Base-by-base conservation (phyloP, 1,284 basidiomycete species). In the Gomphus bonarii region DNA sequence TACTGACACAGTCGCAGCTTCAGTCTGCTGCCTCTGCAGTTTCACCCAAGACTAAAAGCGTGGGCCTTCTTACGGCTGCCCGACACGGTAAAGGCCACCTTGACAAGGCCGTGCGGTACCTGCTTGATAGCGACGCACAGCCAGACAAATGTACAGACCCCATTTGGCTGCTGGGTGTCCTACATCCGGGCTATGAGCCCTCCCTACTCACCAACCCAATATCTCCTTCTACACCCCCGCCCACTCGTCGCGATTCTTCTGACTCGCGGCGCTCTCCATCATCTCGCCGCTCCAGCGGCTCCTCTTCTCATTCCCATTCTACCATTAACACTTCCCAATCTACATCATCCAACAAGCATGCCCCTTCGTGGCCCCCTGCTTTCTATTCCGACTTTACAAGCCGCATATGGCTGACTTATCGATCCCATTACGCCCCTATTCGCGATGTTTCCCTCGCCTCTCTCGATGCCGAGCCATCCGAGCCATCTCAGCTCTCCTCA, bases 341-440 rank as follows among this genome's bases (percentile, higher is more conserved):
- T 42, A 46, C 7, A 64, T 67, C 25, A 66, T 72, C 63, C 51
- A 62, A 28, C 60, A 65, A 81, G 60, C 75, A 76, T 1, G 71
- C 72, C 2, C 73, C 75, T 18, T 68, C 80, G 59, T 91, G 89
- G 88, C 88, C 91, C 0, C 78, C 82, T 3, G 76, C 80, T 54
- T 97, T 97, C 68, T 92, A 93, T 66, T 75, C 81, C n/a, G 93
- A 97, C 70, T 97, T 95, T 69, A 84, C 84, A 1, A 90, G 89
- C 0, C 77, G 88, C 9, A 77, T 97, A 59, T 95, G 92, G 88
- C 78, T 93, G 55, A 95, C 93, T 0, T 97, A 97, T 70, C 86
- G 94, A n/a, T 85, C 82, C 1, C 87, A 93, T 55, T 95, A 95
- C 63, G 73, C 82, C 1, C 85, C 91, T 1, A 94, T 97, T 62